A percentile compares a stretch with the other conserved stretches of the same genome.
Evolutionary conservation across 2,329 filamentous ascomycete genomes (phyloP).

Genomic region (Penicillium sp.): DNA sequence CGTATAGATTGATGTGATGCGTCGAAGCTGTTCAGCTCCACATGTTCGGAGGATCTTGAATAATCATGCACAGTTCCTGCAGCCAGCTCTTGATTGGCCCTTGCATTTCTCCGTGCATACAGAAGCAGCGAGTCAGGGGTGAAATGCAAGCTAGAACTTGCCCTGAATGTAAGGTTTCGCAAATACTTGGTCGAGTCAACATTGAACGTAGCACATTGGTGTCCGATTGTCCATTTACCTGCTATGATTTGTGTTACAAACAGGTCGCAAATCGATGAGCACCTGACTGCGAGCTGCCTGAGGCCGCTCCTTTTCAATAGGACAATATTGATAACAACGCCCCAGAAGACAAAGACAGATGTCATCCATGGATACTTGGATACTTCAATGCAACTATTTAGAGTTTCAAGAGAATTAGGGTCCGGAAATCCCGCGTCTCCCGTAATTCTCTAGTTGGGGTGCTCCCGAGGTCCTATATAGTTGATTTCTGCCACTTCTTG

Average conservation of each 20-base stretch:
- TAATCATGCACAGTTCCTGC: background rate
- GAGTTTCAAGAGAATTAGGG: background rate
- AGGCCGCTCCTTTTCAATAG: background rate
- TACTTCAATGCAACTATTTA: background rate
- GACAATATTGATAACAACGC: background rate
- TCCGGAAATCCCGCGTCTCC: constrained; percentile 5
- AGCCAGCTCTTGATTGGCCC: background rate
- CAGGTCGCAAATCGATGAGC: too few relatives aligned
- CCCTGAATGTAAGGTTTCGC: background rate
- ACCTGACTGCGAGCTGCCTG: background rate
- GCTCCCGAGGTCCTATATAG: too few relatives aligned
- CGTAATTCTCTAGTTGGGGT: background rate
- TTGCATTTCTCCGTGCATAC: background rate
- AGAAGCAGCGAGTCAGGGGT: background rate
- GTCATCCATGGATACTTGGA: too few relatives aligned
- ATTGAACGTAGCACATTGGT: background rate
- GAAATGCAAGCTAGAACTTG: too few relatives aligned
- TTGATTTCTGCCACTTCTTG: too few relatives aligned
- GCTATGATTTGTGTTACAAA: background rate
- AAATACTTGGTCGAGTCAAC: background rate
- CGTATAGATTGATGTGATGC: background rate
- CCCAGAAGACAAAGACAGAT: too few relatives aligned
- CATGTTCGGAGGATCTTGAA: background rate
- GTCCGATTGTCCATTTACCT: background rate
- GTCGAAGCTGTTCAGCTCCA: background rate